Percentiles rank a stretch among this genome's conserved stretches.
phyloP scores from a whole-genome alignment of 139 green algal species.

The Picochlorum costavermella region DNA sequence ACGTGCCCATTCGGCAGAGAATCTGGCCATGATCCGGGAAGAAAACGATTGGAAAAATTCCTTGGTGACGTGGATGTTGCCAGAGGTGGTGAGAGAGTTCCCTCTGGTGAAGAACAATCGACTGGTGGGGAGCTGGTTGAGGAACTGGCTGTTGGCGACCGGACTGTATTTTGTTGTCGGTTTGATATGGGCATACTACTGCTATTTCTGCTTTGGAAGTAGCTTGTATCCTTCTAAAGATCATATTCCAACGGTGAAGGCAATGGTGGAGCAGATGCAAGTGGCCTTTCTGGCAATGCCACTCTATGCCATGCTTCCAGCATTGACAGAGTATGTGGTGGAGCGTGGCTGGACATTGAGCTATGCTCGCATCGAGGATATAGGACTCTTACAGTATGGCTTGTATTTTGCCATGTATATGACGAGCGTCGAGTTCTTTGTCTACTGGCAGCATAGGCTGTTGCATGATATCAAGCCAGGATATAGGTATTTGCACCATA shows the following conservation, averaged over 20 bases:
- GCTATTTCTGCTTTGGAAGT: slow-evolving; percentile 63
- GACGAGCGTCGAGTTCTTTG: slow-evolving; percentile 78
- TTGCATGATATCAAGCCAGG: slow-evolving; percentile 68
- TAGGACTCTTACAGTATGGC: slow-evolving; percentile 59
- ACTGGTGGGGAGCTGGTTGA: slow-evolving; percentile 48
- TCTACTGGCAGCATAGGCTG: slow-evolving; percentile 91
- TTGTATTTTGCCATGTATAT: slow-evolving; percentile 82
- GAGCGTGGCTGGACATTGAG: slow-evolving; percentile 76
- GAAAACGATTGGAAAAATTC: slow-evolving; percentile 79
- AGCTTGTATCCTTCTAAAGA: slow-evolving; percentile 47
- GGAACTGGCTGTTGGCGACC: slow-evolving; percentile 61
- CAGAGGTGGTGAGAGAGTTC: slow-evolving; percentile 2
- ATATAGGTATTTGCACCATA: slow-evolving; percentile 62
- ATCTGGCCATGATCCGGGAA: slow-evolving; percentile 26
- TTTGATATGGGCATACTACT: slow-evolving; percentile 66
- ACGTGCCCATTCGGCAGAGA: not conserved
- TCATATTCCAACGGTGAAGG: slow-evolving; percentile 44
- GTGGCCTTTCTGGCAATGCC: slow-evolving; percentile 72
- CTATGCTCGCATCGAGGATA: slow-evolving; percentile 55
- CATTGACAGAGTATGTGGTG: slow-evolving; percentile 60
- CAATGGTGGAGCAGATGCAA: slow-evolving; percentile 69
- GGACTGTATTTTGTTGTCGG: slow-evolving; percentile 67
- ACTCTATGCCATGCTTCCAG: slow-evolving; percentile 75
- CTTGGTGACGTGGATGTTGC: slow-evolving; percentile 45
- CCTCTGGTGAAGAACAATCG: no score